These are phyloP conservation scores for Pyrenophora teres DNA, from an alignment of 2,329 filamentous ascomycete species.

Conservation along the genomic window DNA sequence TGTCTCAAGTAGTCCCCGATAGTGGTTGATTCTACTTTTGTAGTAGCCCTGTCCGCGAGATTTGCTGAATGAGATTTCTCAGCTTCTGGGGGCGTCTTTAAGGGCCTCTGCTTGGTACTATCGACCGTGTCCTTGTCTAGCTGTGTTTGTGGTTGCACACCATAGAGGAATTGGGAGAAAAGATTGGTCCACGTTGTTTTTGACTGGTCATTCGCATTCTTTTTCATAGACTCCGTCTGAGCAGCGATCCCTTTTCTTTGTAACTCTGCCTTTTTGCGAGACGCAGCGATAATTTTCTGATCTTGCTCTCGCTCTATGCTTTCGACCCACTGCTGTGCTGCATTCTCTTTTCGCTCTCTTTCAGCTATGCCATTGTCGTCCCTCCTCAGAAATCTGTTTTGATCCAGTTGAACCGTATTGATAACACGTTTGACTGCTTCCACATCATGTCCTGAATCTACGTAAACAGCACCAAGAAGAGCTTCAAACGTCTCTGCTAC, in stretches of 20 bases:
- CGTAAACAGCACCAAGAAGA: conserved; percentile 29
- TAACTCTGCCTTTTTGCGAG: too few species aligned
- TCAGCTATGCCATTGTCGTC: not conserved
- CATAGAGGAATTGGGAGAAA: too few species aligned
- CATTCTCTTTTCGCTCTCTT: not conserved
- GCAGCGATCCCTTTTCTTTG: too few species aligned
- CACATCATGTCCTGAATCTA: conserved; percentile 21
- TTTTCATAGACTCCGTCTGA: too few species aligned
- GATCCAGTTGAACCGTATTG: conserved; percentile 10
- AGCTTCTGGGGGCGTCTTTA: too few species aligned
- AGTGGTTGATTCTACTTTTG: too few species aligned
- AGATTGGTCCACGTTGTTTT: too few species aligned
- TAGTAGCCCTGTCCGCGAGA: too few species aligned
- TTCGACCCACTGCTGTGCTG: not conserved
- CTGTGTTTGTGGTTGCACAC: not conserved
- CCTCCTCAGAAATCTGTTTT: conserved; percentile 15
- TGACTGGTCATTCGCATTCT: too few species aligned
- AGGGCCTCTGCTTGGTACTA: not conserved
- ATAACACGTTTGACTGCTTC: conserved; percentile 16
- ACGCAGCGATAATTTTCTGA: not conserved
- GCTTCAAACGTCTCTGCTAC: conserved; percentile 30
- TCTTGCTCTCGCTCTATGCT: not conserved
- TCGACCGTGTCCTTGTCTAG: not conserved
- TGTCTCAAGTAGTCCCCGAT: too few species aligned
- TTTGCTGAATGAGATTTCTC: too few species aligned